phyloP scores from a whole-genome alignment of 805 yeast species.

The Candida yuanshanica region DNA sequence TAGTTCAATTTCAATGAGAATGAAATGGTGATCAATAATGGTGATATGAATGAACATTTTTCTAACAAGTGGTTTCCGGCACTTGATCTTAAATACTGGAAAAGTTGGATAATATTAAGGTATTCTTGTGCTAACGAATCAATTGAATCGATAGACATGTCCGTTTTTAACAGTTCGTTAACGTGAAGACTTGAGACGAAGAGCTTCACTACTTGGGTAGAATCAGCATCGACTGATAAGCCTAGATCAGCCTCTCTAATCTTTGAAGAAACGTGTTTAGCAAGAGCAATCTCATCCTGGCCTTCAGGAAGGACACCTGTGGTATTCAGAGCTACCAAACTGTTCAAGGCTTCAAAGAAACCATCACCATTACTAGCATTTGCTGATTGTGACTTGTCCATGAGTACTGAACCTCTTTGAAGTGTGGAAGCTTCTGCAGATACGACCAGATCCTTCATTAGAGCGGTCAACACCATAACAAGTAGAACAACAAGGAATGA shows the following conservation, averaged over 20 bases:
- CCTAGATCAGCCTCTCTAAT: not conserved
- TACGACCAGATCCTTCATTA: not conserved
- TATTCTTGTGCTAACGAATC: constrained; percentile 10
- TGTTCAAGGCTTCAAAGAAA: constrained; percentile 8
- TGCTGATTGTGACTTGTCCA: not conserved
- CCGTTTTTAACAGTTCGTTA: constrained; percentile 13
- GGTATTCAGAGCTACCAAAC: constrained; percentile 4
- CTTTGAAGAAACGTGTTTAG: not conserved
- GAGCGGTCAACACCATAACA: not conserved
- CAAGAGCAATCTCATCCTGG: not conserved
- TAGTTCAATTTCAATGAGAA: constrained; percentile 16
- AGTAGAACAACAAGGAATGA: not conserved
- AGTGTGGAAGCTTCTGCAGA: not conserved
- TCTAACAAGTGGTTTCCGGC: constrained; percentile 5
- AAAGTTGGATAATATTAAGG: constrained; percentile 9
- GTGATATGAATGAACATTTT: constrained; percentile 17
- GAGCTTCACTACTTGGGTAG: not conserved
- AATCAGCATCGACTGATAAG: not conserved
- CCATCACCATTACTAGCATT: not conserved
- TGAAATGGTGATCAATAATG: constrained; percentile 21
- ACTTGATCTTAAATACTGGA: constrained; percentile 5
- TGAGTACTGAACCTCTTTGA: not conserved
- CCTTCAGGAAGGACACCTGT: not conserved
- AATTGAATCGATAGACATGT: constrained; percentile 9
- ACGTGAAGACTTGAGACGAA: constrained; percentile 11